These are phyloP conservation scores for Eucalyptus pumila DNA, from an alignment of 345 rosid species.

Conservation along the genomic window DNA sequence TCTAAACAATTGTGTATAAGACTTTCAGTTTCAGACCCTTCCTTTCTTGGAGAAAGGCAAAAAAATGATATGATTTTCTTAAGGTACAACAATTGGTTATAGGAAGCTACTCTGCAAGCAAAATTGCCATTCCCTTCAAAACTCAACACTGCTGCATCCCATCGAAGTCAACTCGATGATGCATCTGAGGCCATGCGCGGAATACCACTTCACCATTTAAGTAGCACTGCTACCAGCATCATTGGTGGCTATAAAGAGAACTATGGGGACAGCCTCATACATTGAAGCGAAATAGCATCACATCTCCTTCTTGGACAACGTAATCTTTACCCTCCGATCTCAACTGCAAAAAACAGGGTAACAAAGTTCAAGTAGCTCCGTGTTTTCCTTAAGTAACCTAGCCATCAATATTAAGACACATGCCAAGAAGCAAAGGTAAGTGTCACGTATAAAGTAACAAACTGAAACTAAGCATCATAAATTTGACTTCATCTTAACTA, in stretches of 20 bases:
- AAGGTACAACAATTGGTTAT: neutral
- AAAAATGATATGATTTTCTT: neutral
- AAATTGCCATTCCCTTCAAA: neutral
- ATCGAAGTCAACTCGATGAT: neutral
- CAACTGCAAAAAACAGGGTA: constrained; percentile 40
- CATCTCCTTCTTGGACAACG: constrained; percentile 89
- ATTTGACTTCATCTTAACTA: neutral
- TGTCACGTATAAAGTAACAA: neutral
- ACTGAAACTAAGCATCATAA: neutral
- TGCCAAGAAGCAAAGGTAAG: neutral
- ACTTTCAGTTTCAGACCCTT: neutral
- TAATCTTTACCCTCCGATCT: constrained; percentile 95
- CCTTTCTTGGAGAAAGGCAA: neutral
- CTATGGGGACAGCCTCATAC: constrained; percentile 13
- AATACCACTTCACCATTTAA: neutral
- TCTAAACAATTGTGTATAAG: neutral
- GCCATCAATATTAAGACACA: neutral
- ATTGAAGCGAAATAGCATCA: constrained; percentile 88
- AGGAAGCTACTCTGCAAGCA: neutral
- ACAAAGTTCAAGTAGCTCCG: neutral
- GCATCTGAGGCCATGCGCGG: neutral
- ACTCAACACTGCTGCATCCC: neutral
- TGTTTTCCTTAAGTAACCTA: neutral
- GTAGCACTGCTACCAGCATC: neutral
- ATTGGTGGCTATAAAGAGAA: neutral